Conservation (phyloP, 2,329 filamentous ascomycete species). For the Pseudogymnoascus sp. region DNA sequence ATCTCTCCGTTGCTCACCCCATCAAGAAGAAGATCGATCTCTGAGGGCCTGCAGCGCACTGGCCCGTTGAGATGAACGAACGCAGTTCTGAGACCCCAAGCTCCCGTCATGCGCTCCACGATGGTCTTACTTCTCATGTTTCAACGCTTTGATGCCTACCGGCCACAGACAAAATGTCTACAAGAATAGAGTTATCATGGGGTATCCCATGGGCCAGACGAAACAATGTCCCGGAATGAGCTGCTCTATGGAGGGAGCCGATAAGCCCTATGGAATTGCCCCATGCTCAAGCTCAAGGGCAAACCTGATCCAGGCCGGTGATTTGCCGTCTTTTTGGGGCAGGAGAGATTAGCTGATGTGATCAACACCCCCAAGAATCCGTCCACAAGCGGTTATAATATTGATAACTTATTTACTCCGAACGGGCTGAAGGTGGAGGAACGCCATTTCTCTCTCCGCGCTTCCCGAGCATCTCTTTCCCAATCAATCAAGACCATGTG, state of each 20-base stretch:
- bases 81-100: neutral
- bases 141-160: constrained; percentile 2
- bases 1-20: neutral
- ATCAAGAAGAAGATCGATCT: constrained; percentile 1
- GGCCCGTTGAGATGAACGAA: constrained; percentile 5
- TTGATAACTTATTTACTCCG: neutral
- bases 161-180: neutral
- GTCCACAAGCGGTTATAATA: constrained; percentile 7
- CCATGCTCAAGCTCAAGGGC: constrained; percentile 4
- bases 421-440: neutral
- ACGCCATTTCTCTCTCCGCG: neutral
- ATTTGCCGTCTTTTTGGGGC: neutral
- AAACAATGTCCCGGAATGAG: constrained; percentile 6
- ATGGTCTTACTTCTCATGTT: constrained; percentile 7
- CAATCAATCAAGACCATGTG: neutral
- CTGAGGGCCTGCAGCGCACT: neutral
- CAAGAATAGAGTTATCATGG: constrained; percentile 8
- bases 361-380: neutral
- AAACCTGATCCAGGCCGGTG: neutral
- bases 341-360: neutral
- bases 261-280: constrained; percentile 4
- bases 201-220: constrained; percentile 2
- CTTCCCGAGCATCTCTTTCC: neutral
- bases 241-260: neutral
- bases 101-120: constrained; percentile 2